phyloP scores from a whole-genome alignment of 73 alveolate species.

The Breviolum minutum region DNA sequence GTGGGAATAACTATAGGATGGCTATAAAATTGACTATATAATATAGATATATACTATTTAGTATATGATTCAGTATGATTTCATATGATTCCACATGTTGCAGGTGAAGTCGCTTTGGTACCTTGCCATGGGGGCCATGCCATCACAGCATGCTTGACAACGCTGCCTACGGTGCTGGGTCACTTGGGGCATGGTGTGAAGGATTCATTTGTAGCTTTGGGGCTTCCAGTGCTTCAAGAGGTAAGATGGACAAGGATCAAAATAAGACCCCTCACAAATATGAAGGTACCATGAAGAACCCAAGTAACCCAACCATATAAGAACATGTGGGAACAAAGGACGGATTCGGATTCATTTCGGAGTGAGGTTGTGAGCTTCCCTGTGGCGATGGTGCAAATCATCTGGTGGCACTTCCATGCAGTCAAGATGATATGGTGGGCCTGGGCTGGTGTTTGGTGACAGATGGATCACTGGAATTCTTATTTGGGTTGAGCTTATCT shows the following conservation, averaged over 20 bases:
- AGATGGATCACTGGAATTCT: no score
- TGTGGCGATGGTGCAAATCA: background rate
- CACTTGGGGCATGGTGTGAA: background rate
- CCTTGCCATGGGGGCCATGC: background rate
- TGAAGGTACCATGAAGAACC: background rate
- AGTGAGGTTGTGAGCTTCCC: slow-evolving; percentile 12
- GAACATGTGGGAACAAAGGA: background rate
- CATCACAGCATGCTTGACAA: slow-evolving; percentile 1
- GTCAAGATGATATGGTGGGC: background rate
- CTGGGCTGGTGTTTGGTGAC: background rate
- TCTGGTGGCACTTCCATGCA: background rate
- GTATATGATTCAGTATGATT: background rate
- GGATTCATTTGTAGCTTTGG: no score
- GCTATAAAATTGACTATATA: no score
- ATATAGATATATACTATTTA: no score
- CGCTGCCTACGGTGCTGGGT: slow-evolving; percentile 29
- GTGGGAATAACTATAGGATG: no score
- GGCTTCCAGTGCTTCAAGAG: no score
- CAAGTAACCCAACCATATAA: background rate
- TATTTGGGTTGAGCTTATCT: no score
- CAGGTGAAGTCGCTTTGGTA: slow-evolving; percentile 56
- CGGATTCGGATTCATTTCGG: background rate
- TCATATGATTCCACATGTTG: background rate
- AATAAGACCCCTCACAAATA: no score
- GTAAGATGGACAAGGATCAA: no score